Base-by-base conservation (phyloP, 2,329 filamentous ascomycete species). In the Kalmusia sp. region DNA sequence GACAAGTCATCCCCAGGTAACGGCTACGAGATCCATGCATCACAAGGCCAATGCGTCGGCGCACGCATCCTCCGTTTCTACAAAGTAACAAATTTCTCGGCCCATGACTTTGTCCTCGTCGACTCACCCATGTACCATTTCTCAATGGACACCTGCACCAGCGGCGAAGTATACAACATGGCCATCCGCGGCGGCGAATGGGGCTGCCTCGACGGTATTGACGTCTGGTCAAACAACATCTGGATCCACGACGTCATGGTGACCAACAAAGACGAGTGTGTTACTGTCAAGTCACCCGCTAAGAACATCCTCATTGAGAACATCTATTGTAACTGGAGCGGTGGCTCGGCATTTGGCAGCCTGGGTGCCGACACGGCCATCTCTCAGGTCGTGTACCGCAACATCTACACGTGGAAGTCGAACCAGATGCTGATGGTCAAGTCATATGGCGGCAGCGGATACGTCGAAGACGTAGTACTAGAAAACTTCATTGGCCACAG, bases 351-450 rank as follows among this genome's bases (percentile, higher is more conserved):
- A 9, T 82, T 87, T 60, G 84, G 84, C 30, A 84, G 81, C 3
- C 75, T 87, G 2, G 79, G 76, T 5, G 68, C 72, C 11, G 76
- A 78, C 51, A 81, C 71, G 51, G 75, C 80, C 54, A 81, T 86
- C 64, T 79, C 78, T 33, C 72, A 83, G 54, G 76, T 86, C 53
- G 67, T 73, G 24, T 86, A 86, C 73, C 73, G 75, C 60, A 84
- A 86, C 63, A 65, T 86, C 55, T 86, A 86, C 73, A 85, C 83
- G 25, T 79, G 77, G 71, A 74, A 77, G n/a, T 81, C 80, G 8
- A 87, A 87, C 75, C 82, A 87, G 63, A 86, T 86, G 83, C 80
- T 81, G 70, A 84, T 85, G 82, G 80, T 87, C 75, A 87, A 87
- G 70, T 81, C 79, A 48, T 82, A 85, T 61, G 84, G 84, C 35